phyloP scores from a whole-genome alignment of 805 yeast genomes.

The Monosporozyma unispora region DNA sequence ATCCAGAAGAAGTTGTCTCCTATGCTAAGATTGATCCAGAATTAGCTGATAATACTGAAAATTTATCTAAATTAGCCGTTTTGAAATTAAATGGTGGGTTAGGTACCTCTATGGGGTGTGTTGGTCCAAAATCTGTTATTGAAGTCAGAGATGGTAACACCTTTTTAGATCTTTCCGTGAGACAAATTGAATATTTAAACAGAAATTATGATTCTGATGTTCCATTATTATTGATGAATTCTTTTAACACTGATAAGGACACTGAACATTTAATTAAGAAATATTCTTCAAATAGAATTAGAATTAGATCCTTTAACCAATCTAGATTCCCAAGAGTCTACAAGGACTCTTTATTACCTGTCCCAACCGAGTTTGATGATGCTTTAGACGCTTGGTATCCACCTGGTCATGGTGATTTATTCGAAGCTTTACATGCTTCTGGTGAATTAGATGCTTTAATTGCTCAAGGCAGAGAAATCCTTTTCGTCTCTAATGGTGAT shows the following conservation, averaged over 20 bases:
- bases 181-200: slow-evolving; percentile 94
- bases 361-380: slow-evolving; percentile 69
- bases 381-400: slow-evolving; percentile 91
- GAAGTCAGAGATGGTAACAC: slow-evolving; percentile 99
- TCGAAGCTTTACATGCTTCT: slow-evolving; percentile 78
- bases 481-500: slow-evolving; percentile 96
- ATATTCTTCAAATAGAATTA: slow-evolving; percentile 91
- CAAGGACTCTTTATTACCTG: slow-evolving; percentile 93
- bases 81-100: slow-evolving; percentile 95
- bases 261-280: slow-evolving; percentile 92
- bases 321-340: slow-evolving; percentile 94
- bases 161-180: slow-evolving; percentile 86
- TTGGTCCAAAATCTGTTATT: slow-evolving; percentile 88
- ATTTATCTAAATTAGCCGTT: slow-evolving; percentile 79
- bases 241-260: slow-evolving; percentile 90
- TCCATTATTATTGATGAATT: slow-evolving; percentile 94
- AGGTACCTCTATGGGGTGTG: slow-evolving; percentile 99
- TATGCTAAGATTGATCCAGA: slow-evolving; percentile 41
- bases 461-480: slow-evolving; percentile 86
- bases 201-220: slow-evolving; percentile 85
- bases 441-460: slow-evolving; percentile 88
- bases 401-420: slow-evolving; percentile 99
- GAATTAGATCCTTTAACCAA: slow-evolving; percentile 94
- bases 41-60: slow-evolving; percentile 24
- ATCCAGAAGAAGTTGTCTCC: slow-evolving; percentile 79